These are phyloP conservation scores for Pleurotus sapidus DNA, from an alignment of 768 basidiomycete genomes.

Conservation along the genomic window DNA sequence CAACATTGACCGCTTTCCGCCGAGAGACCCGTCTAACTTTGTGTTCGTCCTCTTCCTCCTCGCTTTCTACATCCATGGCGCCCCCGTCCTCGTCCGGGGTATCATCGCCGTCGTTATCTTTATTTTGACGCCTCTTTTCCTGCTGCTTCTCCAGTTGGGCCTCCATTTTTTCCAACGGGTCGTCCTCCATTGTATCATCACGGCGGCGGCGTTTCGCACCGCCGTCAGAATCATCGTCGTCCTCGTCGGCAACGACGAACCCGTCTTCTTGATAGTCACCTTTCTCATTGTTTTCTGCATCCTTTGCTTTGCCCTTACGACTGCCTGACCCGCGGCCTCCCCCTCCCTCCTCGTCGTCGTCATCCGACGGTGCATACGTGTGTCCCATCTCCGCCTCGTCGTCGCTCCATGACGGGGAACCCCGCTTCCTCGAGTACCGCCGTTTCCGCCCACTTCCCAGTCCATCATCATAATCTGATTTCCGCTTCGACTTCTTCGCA, in stretches of 20 bases:
- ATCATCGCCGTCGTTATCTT: slow-evolving; percentile 24
- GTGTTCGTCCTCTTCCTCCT: slow-evolving; percentile 70
- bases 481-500: slow-evolving; percentile 62
- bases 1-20: slow-evolving; percentile 56
- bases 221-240: slow-evolving; percentile 59
- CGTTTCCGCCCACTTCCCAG: slow-evolving; percentile 47
- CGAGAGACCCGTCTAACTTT: slow-evolving; percentile 59
- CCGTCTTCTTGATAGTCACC: slow-evolving; percentile 82
- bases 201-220: slow-evolving; percentile 36
- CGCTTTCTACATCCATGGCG: slow-evolving; percentile 75
- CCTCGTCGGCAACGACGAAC: slow-evolving; percentile 77
- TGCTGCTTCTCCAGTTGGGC: slow-evolving; percentile 60
- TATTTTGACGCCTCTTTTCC: slow-evolving; percentile 42
- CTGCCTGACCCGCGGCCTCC: slow-evolving; percentile 26
- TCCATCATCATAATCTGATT: slow-evolving; percentile 47
- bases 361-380: slow-evolving; percentile 53
- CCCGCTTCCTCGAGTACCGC: slow-evolving; percentile 37
- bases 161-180: slow-evolving; percentile 68
- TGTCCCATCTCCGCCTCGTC: slow-evolving; percentile 62
- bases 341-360: slow-evolving; percentile 48
- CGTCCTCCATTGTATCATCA: slow-evolving; percentile 47
- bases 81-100: slow-evolving; percentile 33
- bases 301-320: slow-evolving; percentile 46
- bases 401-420: slow-evolving; percentile 54
- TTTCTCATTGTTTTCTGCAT: slow-evolving; percentile 51